Percentiles rank a stretch among this genome's conserved stretches.
Evolutionary conservation across 1,284 basidiomycete genomes (phyloP).

Genomic region (Rhodotorula mucilaginosa): DNA sequence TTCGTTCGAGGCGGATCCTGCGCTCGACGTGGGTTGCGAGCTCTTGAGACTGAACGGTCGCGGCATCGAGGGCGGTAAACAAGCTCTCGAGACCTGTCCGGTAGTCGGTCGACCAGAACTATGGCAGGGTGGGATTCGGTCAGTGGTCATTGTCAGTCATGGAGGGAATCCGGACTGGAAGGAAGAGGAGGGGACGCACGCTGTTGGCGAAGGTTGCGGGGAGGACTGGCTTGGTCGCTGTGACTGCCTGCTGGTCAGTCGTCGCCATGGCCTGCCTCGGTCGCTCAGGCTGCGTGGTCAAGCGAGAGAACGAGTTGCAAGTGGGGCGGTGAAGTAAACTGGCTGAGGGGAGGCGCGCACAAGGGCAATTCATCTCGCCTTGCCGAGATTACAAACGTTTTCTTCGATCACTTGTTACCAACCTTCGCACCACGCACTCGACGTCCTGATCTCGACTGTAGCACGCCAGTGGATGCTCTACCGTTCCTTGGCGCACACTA

Average conservation of each 20-base stretch:
- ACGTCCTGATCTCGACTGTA: too few species aligned
- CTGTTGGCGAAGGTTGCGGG: conserved; percentile 3
- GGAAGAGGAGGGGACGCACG: neutral
- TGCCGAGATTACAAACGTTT: too few species aligned
- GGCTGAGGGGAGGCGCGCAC: too few species aligned
- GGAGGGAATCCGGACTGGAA: neutral
- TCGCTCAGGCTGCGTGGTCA: neutral
- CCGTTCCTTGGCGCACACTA: too few species aligned
- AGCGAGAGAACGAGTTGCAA: too few species aligned
- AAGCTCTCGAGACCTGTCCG: conserved; percentile 25
- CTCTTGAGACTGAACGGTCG: conserved; percentile 23
- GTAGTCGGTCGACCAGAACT: conserved; percentile 40
- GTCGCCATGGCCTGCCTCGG: neutral
- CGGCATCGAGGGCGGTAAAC: conserved; percentile 20
- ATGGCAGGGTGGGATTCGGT: too few species aligned
- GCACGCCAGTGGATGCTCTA: too few species aligned
- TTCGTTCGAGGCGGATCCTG: conserved; percentile 9
- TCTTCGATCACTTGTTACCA: too few species aligned
- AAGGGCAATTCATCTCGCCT: too few species aligned
- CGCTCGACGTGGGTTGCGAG: conserved; percentile 11
- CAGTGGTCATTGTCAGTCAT: too few species aligned
- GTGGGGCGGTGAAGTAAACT: too few species aligned
- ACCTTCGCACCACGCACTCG: too few species aligned
- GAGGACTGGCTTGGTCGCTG: neutral
- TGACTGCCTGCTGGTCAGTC: neutral